Base-by-base conservation (phyloP, 192 early-diverging fungal genomes). In the Dissophora ornata region DNA sequence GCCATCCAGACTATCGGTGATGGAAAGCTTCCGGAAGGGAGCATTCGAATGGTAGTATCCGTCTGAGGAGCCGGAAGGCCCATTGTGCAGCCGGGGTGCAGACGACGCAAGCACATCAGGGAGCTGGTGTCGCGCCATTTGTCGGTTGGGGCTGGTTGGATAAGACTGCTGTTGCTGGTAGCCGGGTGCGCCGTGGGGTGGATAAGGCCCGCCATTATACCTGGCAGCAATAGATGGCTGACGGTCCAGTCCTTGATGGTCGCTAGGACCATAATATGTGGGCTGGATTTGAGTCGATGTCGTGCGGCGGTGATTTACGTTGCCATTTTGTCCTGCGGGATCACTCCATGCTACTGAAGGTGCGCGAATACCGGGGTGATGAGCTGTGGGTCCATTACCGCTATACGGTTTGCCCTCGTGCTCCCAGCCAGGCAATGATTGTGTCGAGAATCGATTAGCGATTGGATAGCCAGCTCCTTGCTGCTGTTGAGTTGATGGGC, bases 351-450 rank as follows among this genome's bases (percentile, higher is more conserved):
- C 41, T 12, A 41, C 56, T 2, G 71, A 50, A 0, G 71, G 63
- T 9, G 63, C 53, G 11, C 71, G 54, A 11, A 59, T 55, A 32
- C 24, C 51, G 28, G 62, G 50, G 40, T 75, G 71, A 45, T 75
- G 71, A 9, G 47, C 57, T 6, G 63, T 48, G 4, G 55, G 67
- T 12, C 67, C 60, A 48, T 49, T 62, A 19, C 41, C 24, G 26
- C 32, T 48, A 46, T 63, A 71, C 18, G 58, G 42, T n/a, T 53
- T 61, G 22, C 40, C 25, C 15, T 65, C 71, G 13, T 66, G 71
- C n/a, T 75, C 71, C 71, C 71, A 66, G 11, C 71, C 71, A 47
- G 71, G 56, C 15, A 75, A 30, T 9, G 71, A 75, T 24, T 75
- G 71, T 10, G 71, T 75, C 13, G 71, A 75, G 21, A 65, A 67